Conservation (phyloP, 2,329 filamentous ascomycete species). For the Claviceps capensis region DNA sequence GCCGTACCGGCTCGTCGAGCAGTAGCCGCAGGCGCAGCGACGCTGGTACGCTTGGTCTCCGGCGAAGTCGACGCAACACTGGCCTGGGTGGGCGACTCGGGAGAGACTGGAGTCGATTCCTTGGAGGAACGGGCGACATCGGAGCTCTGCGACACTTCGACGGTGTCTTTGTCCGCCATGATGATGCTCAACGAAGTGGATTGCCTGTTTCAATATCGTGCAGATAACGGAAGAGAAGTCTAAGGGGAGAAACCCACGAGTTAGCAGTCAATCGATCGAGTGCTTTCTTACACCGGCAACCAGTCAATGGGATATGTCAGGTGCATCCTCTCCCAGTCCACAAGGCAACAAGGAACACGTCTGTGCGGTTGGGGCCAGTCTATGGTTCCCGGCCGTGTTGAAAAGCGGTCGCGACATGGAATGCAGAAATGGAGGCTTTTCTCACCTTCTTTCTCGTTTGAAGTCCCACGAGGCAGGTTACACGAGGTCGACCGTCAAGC, state of each 20-base stretch:
- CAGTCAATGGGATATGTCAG: background rate
- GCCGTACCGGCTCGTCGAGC: constrained; percentile 19
- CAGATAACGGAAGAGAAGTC: background rate
- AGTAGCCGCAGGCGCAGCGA: constrained; percentile 20
- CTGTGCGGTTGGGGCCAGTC: background rate
- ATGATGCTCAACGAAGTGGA: constrained; percentile 7
- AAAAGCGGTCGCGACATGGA: background rate
- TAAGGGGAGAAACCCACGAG: background rate
- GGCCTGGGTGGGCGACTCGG: constrained; percentile 7
- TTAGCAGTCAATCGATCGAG: background rate
- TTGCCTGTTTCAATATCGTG: background rate
- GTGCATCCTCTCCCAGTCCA: too few species aligned
- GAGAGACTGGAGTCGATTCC: constrained; percentile 17
- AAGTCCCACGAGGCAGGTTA: background rate
- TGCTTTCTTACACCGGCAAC: background rate
- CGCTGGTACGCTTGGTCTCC: constrained; percentile 22
- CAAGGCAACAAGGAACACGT: background rate
- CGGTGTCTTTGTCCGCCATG: constrained; percentile 35
- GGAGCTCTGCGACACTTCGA: constrained; percentile 30
- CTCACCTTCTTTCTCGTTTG: constrained; percentile 5
- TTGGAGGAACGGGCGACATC: constrained; percentile 20
- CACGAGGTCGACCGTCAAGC: constrained; percentile 1
- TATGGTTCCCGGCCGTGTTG: background rate
- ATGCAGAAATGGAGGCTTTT: background rate
- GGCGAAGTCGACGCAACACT: constrained; percentile 11